Conservation (phyloP, 2,329 filamentous ascomycete genomes). For the Paracoccidioides lutzii region DNA sequence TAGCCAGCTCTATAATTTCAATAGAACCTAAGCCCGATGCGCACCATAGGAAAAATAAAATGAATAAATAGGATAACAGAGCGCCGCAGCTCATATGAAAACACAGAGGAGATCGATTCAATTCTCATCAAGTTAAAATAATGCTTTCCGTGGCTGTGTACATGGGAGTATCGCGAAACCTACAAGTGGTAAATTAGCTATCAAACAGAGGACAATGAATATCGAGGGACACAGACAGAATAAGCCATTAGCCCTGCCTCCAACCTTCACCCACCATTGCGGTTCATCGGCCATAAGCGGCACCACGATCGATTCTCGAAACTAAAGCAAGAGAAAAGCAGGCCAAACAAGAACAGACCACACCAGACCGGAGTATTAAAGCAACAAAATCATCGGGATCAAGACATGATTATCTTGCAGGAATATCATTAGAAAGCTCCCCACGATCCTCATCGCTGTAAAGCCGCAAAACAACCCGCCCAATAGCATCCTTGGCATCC, state of each 20-base stretch:
- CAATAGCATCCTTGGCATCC: conserved; percentile 30
- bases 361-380: too few relatives aligned
- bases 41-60: too few relatives aligned
- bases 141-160: background rate
- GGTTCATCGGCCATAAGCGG: background rate
- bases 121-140: background rate
- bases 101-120: background rate
- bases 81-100: too few relatives aligned
- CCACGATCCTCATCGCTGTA: conserved; percentile 25
- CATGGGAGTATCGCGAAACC: too few relatives aligned
- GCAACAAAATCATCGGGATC: too few relatives aligned
- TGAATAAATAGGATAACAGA: too few relatives aligned
- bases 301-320: background rate
- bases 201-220: background rate
- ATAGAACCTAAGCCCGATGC: too few relatives aligned
- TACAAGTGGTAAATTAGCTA: background rate
- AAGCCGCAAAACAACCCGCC: conserved; percentile 31
- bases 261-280: background rate
- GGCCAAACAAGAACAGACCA: too few relatives aligned
- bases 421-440: conserved; percentile 8
- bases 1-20: too few relatives aligned
- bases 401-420: background rate
- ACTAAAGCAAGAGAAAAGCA: too few relatives aligned
- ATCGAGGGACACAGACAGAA: background rate
- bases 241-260: background rate